Evolutionary conservation across 768 basidiomycete species (phyloP), one percentile per base, ranked within the genome.

Genomic region (Atractiella rhizophila): DNA sequence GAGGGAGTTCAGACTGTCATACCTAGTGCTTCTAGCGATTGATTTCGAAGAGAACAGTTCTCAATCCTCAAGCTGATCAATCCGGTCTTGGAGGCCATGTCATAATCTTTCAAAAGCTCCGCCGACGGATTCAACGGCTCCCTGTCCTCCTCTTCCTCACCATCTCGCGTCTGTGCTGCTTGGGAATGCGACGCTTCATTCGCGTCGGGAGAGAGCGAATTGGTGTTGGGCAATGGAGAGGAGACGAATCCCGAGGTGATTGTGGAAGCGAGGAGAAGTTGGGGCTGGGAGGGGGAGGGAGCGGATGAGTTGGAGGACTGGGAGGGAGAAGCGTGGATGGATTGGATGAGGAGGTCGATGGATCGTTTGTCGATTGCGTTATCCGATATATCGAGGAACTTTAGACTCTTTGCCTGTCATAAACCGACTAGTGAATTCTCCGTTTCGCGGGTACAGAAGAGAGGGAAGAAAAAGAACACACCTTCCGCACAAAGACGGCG

Each of bases 321-420:
- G 24, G 13, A 15, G 28, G 56, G 47, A 42, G 55, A 20, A 40
- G 59, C 54, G 2, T 67, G 58, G 15, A 91, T 62, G 2, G 75
- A 73, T 20, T 67, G 67, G 0, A 77, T 71, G 33, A 96, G 66
- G 48, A 73, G 76, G 37, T 94, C 86, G 13, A 82, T 65, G 0
- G 76, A 66, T 56, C 73, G 76, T 57, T 78, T 81, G 56, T 94
- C 88, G 45, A 91, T 59, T 2, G 62, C 56, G 47, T 77, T 91
- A 44, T 81, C 78, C 3, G 82, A 85, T 20, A 98, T 59, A 56
- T 98, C 86, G 26, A 94, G 67, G 59, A 83, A 91, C 45, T 78
- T 73, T 8, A 94, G 60, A 39, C 59, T 67, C 49, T 68, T 70
- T 11, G 82, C 73, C 77, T 86, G 38, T 4, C 1, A 23, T 15